A percentile compares a stretch with the other conserved stretches of the same genome.
These are phyloP conservation scores for Lepraria neglecta DNA, from an alignment of 495 filamentous ascomycete genomes.

Conservation along the genomic window DNA sequence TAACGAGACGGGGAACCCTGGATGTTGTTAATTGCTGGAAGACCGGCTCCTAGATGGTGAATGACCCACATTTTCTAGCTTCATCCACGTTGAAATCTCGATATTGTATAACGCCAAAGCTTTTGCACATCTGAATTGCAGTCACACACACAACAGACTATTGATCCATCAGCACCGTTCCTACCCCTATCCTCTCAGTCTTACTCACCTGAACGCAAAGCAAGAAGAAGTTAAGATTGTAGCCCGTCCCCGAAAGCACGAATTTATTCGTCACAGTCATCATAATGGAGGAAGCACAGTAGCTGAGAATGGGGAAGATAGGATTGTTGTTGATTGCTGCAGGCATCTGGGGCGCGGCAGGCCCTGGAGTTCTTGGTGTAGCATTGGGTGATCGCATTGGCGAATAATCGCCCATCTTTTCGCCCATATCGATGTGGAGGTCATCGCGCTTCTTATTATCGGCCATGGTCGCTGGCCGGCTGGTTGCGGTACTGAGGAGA, in stretches of 20 bases:
- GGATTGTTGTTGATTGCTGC: conserved; percentile 59
- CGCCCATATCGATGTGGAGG: conserved; percentile 65
- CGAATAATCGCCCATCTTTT: conserved; percentile 55
- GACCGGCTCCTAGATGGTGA: background rate
- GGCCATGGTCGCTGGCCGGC: conserved; percentile 43
- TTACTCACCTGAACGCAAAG: conserved; percentile 78
- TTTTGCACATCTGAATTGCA: conserved; percentile 81
- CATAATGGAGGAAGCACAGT: conserved; percentile 90
- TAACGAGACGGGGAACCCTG: conserved; percentile 96
- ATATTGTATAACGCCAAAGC: conserved; percentile 75
- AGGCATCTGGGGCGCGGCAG: conserved; percentile 27
- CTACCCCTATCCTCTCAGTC: background rate
- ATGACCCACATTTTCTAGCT: conserved; percentile 78
- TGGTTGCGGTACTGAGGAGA: conserved; percentile 2
- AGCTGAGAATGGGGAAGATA: conserved; percentile 72
- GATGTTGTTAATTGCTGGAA: conserved; percentile 27
- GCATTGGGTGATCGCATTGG: conserved; percentile 31
- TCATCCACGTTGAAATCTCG: conserved; percentile 87
- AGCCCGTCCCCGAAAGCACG: conserved; percentile 80
- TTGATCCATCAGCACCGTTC: background rate
- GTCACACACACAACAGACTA: conserved; percentile 87
- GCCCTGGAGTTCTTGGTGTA: conserved; percentile 35
- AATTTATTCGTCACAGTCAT: conserved; percentile 99
- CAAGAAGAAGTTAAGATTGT: conserved; percentile 96
- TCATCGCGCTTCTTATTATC: conserved; percentile 86